Evolutionary conservation across 345 rosid species (phyloP), one percentile per base, ranked within the genome.

Genomic region (Cardamine resedifolia): DNA sequence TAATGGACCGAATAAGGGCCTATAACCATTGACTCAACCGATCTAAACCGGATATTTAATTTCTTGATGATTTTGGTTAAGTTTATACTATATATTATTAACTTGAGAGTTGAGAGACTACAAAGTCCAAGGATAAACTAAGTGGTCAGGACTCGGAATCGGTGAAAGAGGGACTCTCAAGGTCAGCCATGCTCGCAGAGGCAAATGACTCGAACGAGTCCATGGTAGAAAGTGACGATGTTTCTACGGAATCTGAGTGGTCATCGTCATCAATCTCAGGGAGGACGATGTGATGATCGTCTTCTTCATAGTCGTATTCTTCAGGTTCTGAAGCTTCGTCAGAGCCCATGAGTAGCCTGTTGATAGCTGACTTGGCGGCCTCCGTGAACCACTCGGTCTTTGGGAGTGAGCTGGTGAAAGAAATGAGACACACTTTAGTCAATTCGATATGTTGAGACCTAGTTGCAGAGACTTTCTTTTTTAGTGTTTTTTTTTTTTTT

Each of bases 151-250:
- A 39, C 81, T 94, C 96, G 0, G 86, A 87, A 68, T 89, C 97
- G 0, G 89, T 83, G 80, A 71, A 81, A 36, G 59, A 68, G 3
- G 98, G 96, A 59, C 95, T 86, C 69, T 95, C 96, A 1, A 90
- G 92, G 53, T 91, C 99, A 36, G 91, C 99, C 96, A 88, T 95
- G 70, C 90, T 91, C 6, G 99, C 96, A 19, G 99, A 95, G 21
- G 90, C 99, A 55, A 91, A 95, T 19, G 99, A 91, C 67, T 78
- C 93, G 2, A 59, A 53, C 23, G 99, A 87, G 76, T 90, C 97
- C 33, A 62, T 69, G 1, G 84, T 70, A 1, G 96, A 91, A 20
- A 90, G 84, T 18, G 97, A 88, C 5, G 99, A 95, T 0, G 88
- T 79, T 31, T 88, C 95, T 1, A 80, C 71, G 0, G 90, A 86